These are phyloP conservation scores for Aspergillus sclerotioniger DNA, from an alignment of 495 filamentous ascomycete genomes.

Conservation along the genomic window DNA sequence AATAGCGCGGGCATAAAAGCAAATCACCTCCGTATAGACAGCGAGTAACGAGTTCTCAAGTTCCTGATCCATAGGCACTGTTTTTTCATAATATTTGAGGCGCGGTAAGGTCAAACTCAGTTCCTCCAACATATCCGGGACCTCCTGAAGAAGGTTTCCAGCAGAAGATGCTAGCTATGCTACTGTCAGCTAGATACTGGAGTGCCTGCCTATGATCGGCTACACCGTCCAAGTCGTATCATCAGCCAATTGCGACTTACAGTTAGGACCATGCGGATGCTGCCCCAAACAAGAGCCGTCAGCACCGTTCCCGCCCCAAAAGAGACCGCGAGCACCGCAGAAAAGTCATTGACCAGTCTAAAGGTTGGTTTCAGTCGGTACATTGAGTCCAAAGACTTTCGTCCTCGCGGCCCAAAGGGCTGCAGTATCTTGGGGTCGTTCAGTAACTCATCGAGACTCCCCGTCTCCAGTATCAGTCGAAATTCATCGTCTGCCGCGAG, in stretches of 20 bases:
- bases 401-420: slow-evolving; percentile 8
- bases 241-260: background rate
- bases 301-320: slow-evolving; percentile 7
- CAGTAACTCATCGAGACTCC: slow-evolving; percentile 6
- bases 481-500: slow-evolving; percentile 11
- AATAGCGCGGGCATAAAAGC: slow-evolving; percentile 7
- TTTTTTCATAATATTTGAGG: slow-evolving; percentile 7
- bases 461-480: slow-evolving; percentile 6
- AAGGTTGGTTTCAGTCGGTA: slow-evolving; percentile 7
- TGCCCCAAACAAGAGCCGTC: slow-evolving; percentile 9
- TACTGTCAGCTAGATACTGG: background rate
- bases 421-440: slow-evolving; percentile 5
- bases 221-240: too few relatives aligned
- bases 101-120: slow-evolving; percentile 10
- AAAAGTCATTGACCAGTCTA: slow-evolving; percentile 9
- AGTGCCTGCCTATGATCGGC: too few relatives aligned
- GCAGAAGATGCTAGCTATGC: slow-evolving; percentile 6
- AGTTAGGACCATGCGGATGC: slow-evolving; percentile 7
- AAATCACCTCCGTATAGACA: slow-evolving; percentile 6
- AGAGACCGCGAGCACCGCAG: slow-evolving; percentile 5
- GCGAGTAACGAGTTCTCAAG: slow-evolving; percentile 4
- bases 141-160: slow-evolving; percentile 3
- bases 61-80: slow-evolving; percentile 4
- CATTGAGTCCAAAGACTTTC: slow-evolving; percentile 9
- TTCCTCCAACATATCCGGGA: slow-evolving; percentile 9